These are phyloP conservation scores for Raffaelea ambrosiae DNA, from an alignment of 2,329 filamentous ascomycete species.

Conservation along the genomic window DNA sequence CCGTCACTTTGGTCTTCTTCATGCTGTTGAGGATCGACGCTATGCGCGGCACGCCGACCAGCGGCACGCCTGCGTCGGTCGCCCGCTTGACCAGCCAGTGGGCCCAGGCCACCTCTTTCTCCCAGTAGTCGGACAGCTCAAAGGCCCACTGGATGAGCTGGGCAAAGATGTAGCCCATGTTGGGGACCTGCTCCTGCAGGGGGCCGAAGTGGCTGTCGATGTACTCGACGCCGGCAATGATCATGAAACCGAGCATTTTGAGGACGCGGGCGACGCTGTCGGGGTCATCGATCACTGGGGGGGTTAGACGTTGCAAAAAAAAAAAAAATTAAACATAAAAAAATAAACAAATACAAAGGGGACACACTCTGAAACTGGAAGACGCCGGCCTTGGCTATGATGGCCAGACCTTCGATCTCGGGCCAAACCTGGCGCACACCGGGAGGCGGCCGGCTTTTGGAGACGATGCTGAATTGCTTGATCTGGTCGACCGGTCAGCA, in stretches of 20 bases:
- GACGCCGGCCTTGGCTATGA: no score
- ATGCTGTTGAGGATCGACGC: no score
- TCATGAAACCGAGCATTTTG: neutral
- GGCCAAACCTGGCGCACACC: no score
- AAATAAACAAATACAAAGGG: neutral
- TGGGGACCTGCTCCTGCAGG: neutral
- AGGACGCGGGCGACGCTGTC: neutral
- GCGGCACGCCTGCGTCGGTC: neutral
- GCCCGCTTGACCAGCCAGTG: neutral
- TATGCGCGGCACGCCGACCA: conserved; percentile 49
- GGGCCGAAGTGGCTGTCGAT: neutral
- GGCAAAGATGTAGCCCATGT: neutral
- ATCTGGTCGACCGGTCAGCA: no score
- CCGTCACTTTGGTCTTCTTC: no score
- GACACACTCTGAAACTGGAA: neutral
- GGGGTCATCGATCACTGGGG: neutral
- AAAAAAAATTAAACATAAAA: no score
- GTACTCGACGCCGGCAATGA: neutral
- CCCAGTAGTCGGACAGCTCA: neutral
- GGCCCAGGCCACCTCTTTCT: neutral
- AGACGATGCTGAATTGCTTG: no score
- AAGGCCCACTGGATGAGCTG: neutral
- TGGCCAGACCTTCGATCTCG: no score
- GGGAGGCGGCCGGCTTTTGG: no score
- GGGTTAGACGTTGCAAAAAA: no score